These are phyloP conservation scores for Coemansia sp. DNA, from an alignment of 192 early-diverging fungal species.

Conservation along the genomic window DNA sequence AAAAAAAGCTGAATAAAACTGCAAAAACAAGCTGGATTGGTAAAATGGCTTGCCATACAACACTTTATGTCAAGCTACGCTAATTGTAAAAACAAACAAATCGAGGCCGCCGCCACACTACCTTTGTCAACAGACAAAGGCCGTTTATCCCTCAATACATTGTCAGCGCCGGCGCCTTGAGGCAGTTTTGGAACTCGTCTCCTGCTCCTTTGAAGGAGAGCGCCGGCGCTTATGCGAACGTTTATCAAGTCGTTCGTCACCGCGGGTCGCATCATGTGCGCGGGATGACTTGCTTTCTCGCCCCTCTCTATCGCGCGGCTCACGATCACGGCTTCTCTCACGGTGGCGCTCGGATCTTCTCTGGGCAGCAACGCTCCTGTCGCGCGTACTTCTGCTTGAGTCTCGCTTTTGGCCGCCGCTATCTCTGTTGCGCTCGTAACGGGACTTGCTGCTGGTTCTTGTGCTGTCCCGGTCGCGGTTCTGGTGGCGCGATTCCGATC, in stretches of 20 bases:
- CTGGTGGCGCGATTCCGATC: slow-evolving; percentile 29
- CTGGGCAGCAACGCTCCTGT: slow-evolving; percentile 1
- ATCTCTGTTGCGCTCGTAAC: slow-evolving; percentile 32
- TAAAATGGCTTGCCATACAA: neutral
- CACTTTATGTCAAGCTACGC: no score
- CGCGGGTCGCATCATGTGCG: slow-evolving; percentile 8
- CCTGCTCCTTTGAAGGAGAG: slow-evolving; percentile 42
- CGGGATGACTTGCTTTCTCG: slow-evolving; percentile 16
- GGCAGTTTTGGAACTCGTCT: slow-evolving; percentile 20
- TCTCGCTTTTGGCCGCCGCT: slow-evolving; percentile 11
- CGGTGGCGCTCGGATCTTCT: slow-evolving; percentile 30
- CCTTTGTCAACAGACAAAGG: neutral
- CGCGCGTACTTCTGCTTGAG: slow-evolving; percentile 9
- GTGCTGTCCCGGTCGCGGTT: slow-evolving; percentile 27
- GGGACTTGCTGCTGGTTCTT: slow-evolving; percentile 21
- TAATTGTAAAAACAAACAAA: neutral
- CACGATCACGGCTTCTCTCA: slow-evolving; percentile 33
- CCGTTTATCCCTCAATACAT: neutral
- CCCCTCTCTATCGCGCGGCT: slow-evolving; percentile 19
- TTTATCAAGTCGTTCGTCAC: slow-evolving; percentile 25
- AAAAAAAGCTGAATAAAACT: neutral
- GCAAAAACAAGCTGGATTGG: neutral
- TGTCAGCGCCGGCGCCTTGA: slow-evolving; percentile 46
- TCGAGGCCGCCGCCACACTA: neutral
- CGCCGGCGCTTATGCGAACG: slow-evolving; percentile 46